phyloP scores from a whole-genome alignment of 768 basidiomycete genomes.

The Kwoniella sp. region DNA sequence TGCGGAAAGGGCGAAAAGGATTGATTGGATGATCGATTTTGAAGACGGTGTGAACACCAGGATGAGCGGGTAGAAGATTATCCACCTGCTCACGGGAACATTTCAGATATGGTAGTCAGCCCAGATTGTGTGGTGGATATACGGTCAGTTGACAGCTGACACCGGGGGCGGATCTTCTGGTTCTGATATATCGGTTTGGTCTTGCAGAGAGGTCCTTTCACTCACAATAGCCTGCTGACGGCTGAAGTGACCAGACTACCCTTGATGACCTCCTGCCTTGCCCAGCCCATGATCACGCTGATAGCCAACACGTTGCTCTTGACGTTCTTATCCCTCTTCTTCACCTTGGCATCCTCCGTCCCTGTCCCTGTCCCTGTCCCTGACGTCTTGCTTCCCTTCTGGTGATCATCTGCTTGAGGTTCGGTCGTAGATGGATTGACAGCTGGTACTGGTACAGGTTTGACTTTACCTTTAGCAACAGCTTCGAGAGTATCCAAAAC shows the following conservation, averaged over 20 bases:
- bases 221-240: slow-evolving; percentile 68
- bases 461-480: slow-evolving; percentile 57
- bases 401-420: slow-evolving; percentile 57
- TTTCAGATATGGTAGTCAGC: too few species aligned
- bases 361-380: background rate
- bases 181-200: too few species aligned
- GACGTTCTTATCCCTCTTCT: slow-evolving; percentile 39
- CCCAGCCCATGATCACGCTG: slow-evolving; percentile 50
- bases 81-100: slow-evolving; percentile 60
- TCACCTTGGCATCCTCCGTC: slow-evolving; percentile 11
- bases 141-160: background rate
- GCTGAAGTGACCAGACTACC: slow-evolving; percentile 39
- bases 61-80: slow-evolving; percentile 68
- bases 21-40: slow-evolving; percentile 66
- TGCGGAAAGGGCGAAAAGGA: slow-evolving; percentile 72
- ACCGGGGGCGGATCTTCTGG: too few species aligned
- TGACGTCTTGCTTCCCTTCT: background rate
- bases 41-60: slow-evolving; percentile 72
- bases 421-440: slow-evolving; percentile 35
- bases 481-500: slow-evolving; percentile 78
- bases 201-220: slow-evolving; percentile 47
- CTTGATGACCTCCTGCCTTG: slow-evolving; percentile 47
- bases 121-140: background rate
- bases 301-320: slow-evolving; percentile 52
- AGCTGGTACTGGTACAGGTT: slow-evolving; percentile 51